These are phyloP conservation scores for Penicillium sp. DNA, from an alignment of 2,329 filamentous ascomycete genomes.

Conservation along the genomic window DNA sequence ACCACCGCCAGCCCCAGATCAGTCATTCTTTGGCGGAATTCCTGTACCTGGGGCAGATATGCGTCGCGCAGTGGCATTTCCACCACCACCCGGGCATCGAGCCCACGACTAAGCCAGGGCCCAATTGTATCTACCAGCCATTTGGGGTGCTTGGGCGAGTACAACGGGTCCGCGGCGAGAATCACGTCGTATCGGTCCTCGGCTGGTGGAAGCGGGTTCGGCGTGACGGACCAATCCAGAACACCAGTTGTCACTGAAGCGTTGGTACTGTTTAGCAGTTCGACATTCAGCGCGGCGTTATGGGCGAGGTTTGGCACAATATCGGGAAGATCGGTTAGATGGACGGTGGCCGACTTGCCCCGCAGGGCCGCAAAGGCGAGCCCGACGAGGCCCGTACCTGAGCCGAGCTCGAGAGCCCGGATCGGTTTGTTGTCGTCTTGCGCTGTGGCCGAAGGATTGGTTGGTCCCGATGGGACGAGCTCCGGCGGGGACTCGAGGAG, in stretches of 20 bases:
- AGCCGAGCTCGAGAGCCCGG: slow-evolving; percentile 71
- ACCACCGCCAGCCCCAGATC: slow-evolving; percentile 53
- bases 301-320: slow-evolving; percentile 77
- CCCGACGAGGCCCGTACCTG: slow-evolving; percentile 88
- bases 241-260: slow-evolving; percentile 62
- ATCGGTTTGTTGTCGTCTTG: slow-evolving; percentile 23
- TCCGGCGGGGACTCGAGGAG: slow-evolving; percentile 40
- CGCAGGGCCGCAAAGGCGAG: slow-evolving; percentile 75
- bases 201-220: slow-evolving; percentile 26
- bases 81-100: slow-evolving; percentile 65
- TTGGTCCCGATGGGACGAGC: slow-evolving; percentile 30
- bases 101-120: slow-evolving; percentile 59
- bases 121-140: slow-evolving; percentile 70
- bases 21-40: slow-evolving; percentile 62
- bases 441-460: slow-evolving; percentile 17
- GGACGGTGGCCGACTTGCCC: slow-evolving; percentile 54
- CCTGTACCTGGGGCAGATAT: slow-evolving; percentile 59
- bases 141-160: slow-evolving; percentile 75
- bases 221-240: slow-evolving; percentile 65
- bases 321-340: slow-evolving; percentile 77
- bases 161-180: slow-evolving; percentile 81
- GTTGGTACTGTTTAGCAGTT: slow-evolving; percentile 53
- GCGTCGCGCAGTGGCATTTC: slow-evolving; percentile 77
- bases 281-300: slow-evolving; percentile 66
- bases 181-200: slow-evolving; percentile 59